A percentile compares a stretch with the other conserved stretches of the same genome.
phyloP scores from a whole-genome alignment of 805 yeast species.

The Starmerella bacillaris region DNA sequence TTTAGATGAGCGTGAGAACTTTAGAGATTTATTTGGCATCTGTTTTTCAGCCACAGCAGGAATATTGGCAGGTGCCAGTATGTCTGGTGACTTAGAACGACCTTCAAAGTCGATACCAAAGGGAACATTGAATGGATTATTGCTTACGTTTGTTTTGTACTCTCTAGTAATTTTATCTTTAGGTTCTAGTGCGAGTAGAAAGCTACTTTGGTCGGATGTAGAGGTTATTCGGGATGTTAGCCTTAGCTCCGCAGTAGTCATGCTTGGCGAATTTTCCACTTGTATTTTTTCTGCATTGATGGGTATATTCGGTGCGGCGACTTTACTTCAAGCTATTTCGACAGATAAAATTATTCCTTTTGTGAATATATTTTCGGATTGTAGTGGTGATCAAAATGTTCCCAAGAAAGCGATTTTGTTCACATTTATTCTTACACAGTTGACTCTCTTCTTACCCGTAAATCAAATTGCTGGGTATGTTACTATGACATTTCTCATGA shows the following conservation, averaged over 20 bases:
- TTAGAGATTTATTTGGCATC: constrained; percentile 76
- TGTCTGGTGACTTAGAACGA: constrained; percentile 80
- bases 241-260: constrained; percentile 44
- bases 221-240: constrained; percentile 74
- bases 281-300: constrained; percentile 83
- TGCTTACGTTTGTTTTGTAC: constrained; percentile 61
- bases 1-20: constrained; percentile 43
- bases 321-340: constrained; percentile 77
- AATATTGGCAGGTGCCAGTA: constrained; percentile 93
- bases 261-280: constrained; percentile 83
- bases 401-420: constrained; percentile 49
- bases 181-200: constrained; percentile 67
- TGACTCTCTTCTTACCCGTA: constrained; percentile 74
- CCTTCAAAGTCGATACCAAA: constrained; percentile 83
- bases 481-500: constrained; percentile 93
- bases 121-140: constrained; percentile 79
- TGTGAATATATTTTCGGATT: constrained; percentile 38
- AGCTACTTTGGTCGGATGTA: constrained; percentile 55
- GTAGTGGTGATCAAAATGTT: constrained; percentile 31
- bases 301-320: constrained; percentile 91
- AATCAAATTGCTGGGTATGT: constrained; percentile 88
- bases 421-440: constrained; percentile 70
- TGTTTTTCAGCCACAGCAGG: constrained; percentile 98
- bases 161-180: constrained; percentile 63
- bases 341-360: constrained; percentile 80